Base-by-base conservation (phyloP, 345 rosid genomes). In the Eucalyptus victrix region DNA sequence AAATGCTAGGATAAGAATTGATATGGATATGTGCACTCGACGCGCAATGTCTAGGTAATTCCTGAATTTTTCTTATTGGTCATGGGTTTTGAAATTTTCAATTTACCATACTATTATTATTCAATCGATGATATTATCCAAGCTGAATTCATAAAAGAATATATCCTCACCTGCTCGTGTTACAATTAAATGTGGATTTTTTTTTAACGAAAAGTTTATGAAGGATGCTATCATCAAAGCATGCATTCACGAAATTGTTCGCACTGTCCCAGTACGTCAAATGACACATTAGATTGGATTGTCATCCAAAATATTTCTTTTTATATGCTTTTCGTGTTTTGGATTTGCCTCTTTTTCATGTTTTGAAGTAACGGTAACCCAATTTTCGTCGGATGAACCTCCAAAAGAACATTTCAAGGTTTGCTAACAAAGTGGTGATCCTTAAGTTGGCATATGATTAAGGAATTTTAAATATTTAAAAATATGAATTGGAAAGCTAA, bases 41-140 rank as follows among this genome's bases (percentile, higher is more conserved):
- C 5, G 0, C 2, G 0, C 28, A 5, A 11, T 7, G 0, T 11
- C 28, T 76, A 76, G 83, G 14, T 76, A 76, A 76, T 23, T 76
- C 9, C 2, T 76, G 83, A 16, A 76, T 21, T 37, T 40, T 37
- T 40, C 9, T 76, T 21, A 26, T 21, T 40, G 83, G 28, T 21
- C 5, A 5, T 21, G 83, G 28, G 13, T 11, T 37, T 37, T 40
- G 30, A 76, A 37, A 76, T 3, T 40, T 40, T 40, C 47, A 40
- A 65, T 19, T 37, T 37, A 37, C 3, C 3, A 1, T 12, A 5
- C 40, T 9, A 3, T 18, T 9, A 67, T 17, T 9, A 69, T 69
- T 69, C 44, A 21, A 18, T 9, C 34, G 8, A 12, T 5, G 44
- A 37, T 11, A 12, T 40, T 21, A 37, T 40, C 28, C 13, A 40